These are phyloP conservation scores for Endotrypanum monterogeii DNA, from an alignment of 208 protist genomes.

Conservation along the genomic window DNA sequence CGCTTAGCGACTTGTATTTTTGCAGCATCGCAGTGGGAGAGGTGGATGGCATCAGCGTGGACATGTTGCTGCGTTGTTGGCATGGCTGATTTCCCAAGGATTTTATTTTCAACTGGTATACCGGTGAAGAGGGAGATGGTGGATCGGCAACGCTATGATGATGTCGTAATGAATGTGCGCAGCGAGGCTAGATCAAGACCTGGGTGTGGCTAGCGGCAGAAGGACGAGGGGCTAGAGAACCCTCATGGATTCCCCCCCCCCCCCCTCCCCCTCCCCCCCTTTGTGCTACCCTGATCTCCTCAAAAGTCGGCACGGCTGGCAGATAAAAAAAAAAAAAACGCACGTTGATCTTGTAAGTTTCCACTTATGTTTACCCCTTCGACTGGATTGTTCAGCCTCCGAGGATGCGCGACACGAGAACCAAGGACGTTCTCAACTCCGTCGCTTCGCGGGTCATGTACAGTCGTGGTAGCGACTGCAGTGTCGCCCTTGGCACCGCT, in stretches of 20 bases:
- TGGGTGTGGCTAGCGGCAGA: not conserved
- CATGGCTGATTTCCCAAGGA: too few relatives aligned
- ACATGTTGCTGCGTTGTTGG: too few relatives aligned
- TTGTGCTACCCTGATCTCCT: too few relatives aligned
- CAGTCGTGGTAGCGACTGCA: not conserved
- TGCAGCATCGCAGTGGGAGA: not conserved
- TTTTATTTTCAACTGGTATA: too few relatives aligned
- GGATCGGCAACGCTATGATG: not conserved
- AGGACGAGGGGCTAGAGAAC: not conserved
- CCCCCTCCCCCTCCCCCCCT: too few relatives aligned
- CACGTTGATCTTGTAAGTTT: not conserved
- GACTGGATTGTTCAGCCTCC: not conserved
- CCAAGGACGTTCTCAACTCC: not conserved
- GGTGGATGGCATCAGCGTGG: too few relatives aligned
- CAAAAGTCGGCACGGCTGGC: not conserved
- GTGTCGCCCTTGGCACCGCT: not conserved
- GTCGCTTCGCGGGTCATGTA: not conserved
- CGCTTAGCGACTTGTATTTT: not conserved
- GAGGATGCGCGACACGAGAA: not conserved
- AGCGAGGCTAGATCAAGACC: not conserved
- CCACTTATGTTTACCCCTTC: too few relatives aligned
- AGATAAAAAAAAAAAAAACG: not conserved
- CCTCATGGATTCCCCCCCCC: not conserved
- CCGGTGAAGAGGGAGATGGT: not conserved
- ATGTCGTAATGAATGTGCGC: not conserved